Evolutionary conservation across 2,329 filamentous ascomycete genomes (phyloP).

Genomic region (Fusarium sp.): DNA sequence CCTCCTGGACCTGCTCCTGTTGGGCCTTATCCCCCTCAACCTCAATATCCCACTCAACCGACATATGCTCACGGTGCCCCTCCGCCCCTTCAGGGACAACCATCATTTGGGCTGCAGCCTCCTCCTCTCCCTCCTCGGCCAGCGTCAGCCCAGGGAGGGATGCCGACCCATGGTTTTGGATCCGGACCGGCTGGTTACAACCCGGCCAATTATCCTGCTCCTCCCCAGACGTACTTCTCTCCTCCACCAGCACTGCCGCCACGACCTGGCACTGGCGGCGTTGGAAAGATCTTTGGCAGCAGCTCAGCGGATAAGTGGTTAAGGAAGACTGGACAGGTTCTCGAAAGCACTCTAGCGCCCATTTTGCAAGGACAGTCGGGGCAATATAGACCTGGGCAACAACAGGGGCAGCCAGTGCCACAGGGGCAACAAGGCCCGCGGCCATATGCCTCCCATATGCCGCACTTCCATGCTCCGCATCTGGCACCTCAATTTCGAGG

Average conservation of each 20-base stretch:
- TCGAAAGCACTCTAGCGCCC: slow-evolving; percentile 50
- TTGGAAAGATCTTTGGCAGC: slow-evolving; percentile 47
- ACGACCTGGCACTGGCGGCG: slow-evolving; percentile 13
- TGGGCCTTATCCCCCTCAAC: slow-evolving; percentile 32
- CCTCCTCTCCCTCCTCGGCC: slow-evolving; percentile 47
- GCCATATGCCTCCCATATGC: slow-evolving; percentile 18
- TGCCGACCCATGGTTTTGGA: slow-evolving; percentile 30
- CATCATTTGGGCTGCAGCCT: slow-evolving; percentile 25
- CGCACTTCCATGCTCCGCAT: slow-evolving; percentile 37
- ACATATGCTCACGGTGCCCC: slow-evolving; percentile 30
- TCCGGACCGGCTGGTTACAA: slow-evolving; percentile 39
- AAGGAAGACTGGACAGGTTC: slow-evolving; percentile 50
- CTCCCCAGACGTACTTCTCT: slow-evolving; percentile 48
- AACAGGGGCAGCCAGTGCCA: neutral
- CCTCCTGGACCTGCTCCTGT: slow-evolving; percentile 1
- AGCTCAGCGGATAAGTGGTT: slow-evolving; percentile 51
- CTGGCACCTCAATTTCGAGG: slow-evolving; percentile 38
- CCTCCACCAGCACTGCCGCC: slow-evolving; percentile 41
- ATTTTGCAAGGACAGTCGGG: slow-evolving; percentile 42
- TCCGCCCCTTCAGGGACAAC: slow-evolving; percentile 20
- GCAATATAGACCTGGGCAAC: slow-evolving; percentile 21
- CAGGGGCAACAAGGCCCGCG: slow-evolving; percentile 27
- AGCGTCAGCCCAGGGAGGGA: slow-evolving; percentile 32
- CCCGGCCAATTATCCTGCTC: slow-evolving; percentile 46
- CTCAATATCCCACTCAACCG: slow-evolving; percentile 39